phyloP scores from a whole-genome alignment of 805 yeast species.

The Saturnispora galanensis region DNA sequence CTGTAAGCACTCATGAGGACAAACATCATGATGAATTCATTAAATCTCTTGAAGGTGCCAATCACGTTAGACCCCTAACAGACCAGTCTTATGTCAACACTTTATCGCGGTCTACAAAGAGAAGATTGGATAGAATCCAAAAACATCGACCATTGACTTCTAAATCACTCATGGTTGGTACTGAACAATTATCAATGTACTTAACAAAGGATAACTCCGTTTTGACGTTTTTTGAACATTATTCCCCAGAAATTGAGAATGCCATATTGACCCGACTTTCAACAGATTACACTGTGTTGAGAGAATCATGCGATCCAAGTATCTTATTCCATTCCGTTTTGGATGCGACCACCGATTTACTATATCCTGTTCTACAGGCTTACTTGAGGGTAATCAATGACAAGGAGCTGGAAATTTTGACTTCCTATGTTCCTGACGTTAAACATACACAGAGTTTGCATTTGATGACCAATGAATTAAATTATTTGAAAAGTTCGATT shows the following conservation, averaged over 20 bases:
- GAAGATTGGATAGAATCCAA: constrained; percentile 27
- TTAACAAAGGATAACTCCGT: constrained; percentile 36
- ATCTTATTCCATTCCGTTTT: constrained; percentile 44
- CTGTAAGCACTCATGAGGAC: background rate
- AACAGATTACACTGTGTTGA: constrained; percentile 35
- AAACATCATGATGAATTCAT: constrained; percentile 1
- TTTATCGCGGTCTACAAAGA: constrained; percentile 8
- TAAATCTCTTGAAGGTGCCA: constrained; percentile 7
- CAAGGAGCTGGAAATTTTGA: constrained; percentile 41
- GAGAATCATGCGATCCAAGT: constrained; percentile 43
- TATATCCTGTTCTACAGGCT: constrained; percentile 44
- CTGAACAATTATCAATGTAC: constrained; percentile 48
- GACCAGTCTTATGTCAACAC: constrained; percentile 22
- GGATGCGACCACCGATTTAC: constrained; percentile 45
- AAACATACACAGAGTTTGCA: constrained; percentile 44
- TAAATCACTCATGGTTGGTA: constrained; percentile 36
- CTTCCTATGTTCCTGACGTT: constrained; percentile 34
- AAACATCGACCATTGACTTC: constrained; percentile 35
- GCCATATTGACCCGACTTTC: constrained; percentile 42
- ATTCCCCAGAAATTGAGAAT: constrained; percentile 41
- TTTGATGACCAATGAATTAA: constrained; percentile 42
- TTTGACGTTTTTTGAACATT: constrained; percentile 47
- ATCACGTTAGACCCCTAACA: constrained; percentile 27
- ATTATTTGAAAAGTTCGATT: constrained; percentile 36
- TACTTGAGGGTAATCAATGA: constrained; percentile 39